Evolutionary conservation across 768 basidiomycete species (phyloP).

Genomic region (Leccinum disarticulatum): DNA sequence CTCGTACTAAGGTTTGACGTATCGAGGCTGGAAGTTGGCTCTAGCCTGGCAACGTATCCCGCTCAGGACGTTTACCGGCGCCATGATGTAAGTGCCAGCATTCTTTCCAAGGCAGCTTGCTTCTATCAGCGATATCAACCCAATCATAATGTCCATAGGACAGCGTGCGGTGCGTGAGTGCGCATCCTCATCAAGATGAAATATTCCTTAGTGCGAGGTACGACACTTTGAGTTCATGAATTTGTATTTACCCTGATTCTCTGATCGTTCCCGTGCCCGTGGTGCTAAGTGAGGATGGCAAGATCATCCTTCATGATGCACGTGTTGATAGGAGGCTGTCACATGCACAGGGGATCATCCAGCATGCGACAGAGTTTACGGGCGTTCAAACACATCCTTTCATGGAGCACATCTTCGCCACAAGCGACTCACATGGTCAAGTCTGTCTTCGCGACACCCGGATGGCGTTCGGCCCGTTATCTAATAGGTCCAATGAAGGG

Average conservation of each 20-base stretch:
- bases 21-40: constrained; percentile 33
- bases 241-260: constrained; percentile 16
- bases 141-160: constrained; percentile 44
- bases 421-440: constrained; percentile 55
- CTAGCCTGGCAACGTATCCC: constrained; percentile 12
- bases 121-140: constrained; percentile 22
- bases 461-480: constrained; percentile 67
- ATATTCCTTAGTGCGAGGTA: constrained; percentile 71
- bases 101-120: constrained; percentile 4
- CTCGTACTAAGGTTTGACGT: constrained; percentile 55
- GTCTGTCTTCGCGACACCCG: constrained; percentile 69
- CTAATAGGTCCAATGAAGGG: constrained; percentile 46
- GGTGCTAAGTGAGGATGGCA: constrained; percentile 70
- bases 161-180: constrained; percentile 61
- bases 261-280: constrained; percentile 18
- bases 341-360: constrained; percentile 51
- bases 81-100: constrained; percentile 30
- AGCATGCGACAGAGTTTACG: constrained; percentile 56
- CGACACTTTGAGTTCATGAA: constrained; percentile 14
- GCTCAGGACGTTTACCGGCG: constrained; percentile 29
- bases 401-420: constrained; percentile 68
- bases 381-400: constrained; percentile 66
- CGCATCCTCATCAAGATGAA: constrained; percentile 68
- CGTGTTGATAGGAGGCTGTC: constrained; percentile 39
- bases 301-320: constrained; percentile 60